Conservation (phyloP, 169 alveolate genomes). For the Besnoitia besnoiti region DNA sequence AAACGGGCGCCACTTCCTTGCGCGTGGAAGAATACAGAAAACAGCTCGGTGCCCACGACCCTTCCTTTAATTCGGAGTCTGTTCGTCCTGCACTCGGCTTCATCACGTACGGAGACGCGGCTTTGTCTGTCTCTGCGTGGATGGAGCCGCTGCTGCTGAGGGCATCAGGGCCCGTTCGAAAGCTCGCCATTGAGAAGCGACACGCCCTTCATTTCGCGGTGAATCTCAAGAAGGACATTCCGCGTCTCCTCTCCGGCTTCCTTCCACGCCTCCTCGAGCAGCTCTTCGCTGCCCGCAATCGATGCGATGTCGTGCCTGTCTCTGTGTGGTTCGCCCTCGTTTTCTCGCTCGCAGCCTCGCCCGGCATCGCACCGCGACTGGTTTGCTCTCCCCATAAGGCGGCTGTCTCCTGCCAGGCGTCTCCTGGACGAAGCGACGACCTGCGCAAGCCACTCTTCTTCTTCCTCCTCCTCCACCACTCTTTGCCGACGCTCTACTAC, state of each 20-base stretch:
- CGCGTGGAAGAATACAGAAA: too few species aligned
- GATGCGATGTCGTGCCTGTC: not conserved
- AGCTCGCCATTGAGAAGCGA: not conserved
- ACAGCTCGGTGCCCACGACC: too few species aligned
- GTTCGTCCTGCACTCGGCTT: too few species aligned
- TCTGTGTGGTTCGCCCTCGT: not conserved
- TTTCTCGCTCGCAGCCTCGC: not conserved
- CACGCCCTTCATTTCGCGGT: conserved; percentile 15
- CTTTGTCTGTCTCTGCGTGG: too few species aligned
- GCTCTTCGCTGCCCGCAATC: not conserved
- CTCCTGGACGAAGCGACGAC: too few species aligned
- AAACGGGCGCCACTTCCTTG: too few species aligned
- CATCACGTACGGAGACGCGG: too few species aligned
- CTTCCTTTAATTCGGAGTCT: too few species aligned
- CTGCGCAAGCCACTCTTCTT: too few species aligned
- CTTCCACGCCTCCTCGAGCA: conserved; percentile 19
- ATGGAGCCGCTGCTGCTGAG: too few species aligned
- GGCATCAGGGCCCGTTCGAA: too few species aligned
- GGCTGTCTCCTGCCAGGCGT: not conserved
- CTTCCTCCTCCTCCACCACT: not conserved
- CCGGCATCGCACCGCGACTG: not conserved
- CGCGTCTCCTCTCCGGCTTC: not conserved
- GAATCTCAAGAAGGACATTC: conserved; percentile 7
- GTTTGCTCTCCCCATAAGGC: not conserved
- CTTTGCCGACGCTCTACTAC: not conserved